Evolutionary conservation across 495 filamentous ascomycete genomes (phyloP), one percentile per base, ranked within the genome.

Genomic region (Talaromyces ruber): DNA sequence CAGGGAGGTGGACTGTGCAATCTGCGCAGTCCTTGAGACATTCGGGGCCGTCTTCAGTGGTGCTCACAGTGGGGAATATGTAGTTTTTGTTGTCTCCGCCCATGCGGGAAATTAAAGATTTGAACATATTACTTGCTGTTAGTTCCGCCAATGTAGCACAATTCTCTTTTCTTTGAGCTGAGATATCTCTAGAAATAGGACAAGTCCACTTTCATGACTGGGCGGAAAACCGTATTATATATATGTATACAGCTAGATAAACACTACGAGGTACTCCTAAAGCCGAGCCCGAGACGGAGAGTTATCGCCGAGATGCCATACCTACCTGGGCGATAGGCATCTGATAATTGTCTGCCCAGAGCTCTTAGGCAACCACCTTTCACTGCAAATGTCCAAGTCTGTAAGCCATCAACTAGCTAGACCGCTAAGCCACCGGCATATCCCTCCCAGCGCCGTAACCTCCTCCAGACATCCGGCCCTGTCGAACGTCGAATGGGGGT

Each of bases 11-110:
- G 6, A 90, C 77, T 0, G 84, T 84, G 76, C 93, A 98, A 64
- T 81, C 86, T 8, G 82, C 84, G 76, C 94, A 98, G 73, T 97
- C 93, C 69, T 84, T 86, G 51, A 86, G 76, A 74, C 94, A 98
- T 56, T 92, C 91, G 28, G 92, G 87, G 21, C 89, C 92, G 71
- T 96, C 93, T 28, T 86, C 68, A 0, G 76, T 80, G 8, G 85
- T 82, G 62, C 87, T 77, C 25, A 93, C 92, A 18, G 78, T 77
- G 1, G 76, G 73, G 45, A 81, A 77, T 56, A 78, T 59, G 63
- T 76, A 79, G 43, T 47, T 9, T 60, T 61, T 61, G 34, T 62
- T 59, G 45, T 68, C 71, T 18, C 69, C 67, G 5, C 72, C 56
- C 22, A 59, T 39, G 37, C 32, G 34, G 30, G 57, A 24, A 14